These are phyloP conservation scores for Dendrothele bispora DNA, from an alignment of 768 basidiomycete genomes.

Conservation along the genomic window DNA sequence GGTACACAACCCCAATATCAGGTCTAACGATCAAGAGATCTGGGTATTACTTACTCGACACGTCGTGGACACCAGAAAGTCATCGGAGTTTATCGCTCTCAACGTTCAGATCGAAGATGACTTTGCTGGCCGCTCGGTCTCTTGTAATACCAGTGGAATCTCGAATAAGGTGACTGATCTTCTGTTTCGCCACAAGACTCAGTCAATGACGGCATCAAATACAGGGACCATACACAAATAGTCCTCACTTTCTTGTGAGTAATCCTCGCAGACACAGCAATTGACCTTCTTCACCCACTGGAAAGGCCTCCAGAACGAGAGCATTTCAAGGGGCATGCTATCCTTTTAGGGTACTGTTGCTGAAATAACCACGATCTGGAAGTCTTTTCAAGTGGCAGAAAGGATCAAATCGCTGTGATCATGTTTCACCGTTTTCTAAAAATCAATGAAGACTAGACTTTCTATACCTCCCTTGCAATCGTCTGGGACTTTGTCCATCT, in stretches of 20 bases:
- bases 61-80: constrained; percentile 54
- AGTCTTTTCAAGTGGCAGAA: too few species aligned
- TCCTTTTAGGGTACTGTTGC: too few species aligned
- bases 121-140: background rate
- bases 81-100: constrained; percentile 69
- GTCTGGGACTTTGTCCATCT: constrained; percentile 49
- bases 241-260: constrained; percentile 47
- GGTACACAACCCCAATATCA: constrained; percentile 26
- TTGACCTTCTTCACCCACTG: background rate
- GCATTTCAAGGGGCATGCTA: too few species aligned
- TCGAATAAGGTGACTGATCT: constrained; percentile 36
- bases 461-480: constrained; percentile 32
- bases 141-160: constrained; percentile 26
- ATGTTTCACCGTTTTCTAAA: too few species aligned
- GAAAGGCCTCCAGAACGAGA: too few species aligned
- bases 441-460: constrained; percentile 37
- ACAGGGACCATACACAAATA: constrained; percentile 54
- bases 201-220: background rate
- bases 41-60: constrained; percentile 87
- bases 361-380: too few species aligned
- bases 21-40: constrained; percentile 47
- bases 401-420: too few species aligned
- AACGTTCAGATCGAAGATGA: constrained; percentile 48
- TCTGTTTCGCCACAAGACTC: background rate
- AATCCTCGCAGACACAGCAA: too few species aligned